These are phyloP conservation scores for Agaricus bisporus DNA, from an alignment of 768 basidiomycete genomes.

Conservation along the genomic window DNA sequence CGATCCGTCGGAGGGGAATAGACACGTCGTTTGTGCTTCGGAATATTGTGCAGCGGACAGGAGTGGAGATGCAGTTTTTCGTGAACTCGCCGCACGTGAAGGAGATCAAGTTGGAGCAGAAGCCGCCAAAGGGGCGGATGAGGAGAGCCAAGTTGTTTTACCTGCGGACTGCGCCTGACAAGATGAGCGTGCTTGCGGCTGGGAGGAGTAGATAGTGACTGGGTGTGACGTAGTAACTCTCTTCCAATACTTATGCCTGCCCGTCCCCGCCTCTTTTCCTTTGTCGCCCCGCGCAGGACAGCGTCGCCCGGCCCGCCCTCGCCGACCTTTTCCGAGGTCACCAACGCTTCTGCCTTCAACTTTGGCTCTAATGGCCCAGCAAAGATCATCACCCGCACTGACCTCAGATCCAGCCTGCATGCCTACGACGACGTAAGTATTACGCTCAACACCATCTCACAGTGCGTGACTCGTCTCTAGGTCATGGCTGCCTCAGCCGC, in stretches of 20 bases:
- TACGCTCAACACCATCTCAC: too few relatives aligned
- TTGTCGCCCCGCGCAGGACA: conserved; percentile 34
- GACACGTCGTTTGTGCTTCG: conserved; percentile 87
- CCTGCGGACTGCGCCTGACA: conserved; percentile 74
- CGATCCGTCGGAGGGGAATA: conserved; percentile 73
- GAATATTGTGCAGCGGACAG: conserved; percentile 86
- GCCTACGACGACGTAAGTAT: conserved; percentile 80
- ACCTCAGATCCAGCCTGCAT: conserved; percentile 73
- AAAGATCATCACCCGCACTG: conserved; percentile 76
- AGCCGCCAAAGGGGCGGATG: conserved; percentile 57
- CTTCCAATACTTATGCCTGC: conserved; percentile 29
- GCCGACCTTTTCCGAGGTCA: conserved; percentile 79
- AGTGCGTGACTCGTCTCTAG: conserved; percentile 35
- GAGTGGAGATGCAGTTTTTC: conserved; percentile 91
- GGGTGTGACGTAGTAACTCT: conserved; percentile 7
- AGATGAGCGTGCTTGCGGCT: conserved; percentile 72
- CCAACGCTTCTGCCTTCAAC: conserved; percentile 71
- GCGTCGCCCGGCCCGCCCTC: conserved; percentile 62
- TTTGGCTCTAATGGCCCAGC: conserved; percentile 70
- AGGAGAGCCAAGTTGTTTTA: conserved; percentile 79
- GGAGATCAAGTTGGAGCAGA: conserved; percentile 74
- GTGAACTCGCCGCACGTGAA: conserved; percentile 82
- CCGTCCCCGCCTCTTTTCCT: conserved; percentile 49
- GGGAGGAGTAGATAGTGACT: conserved; percentile 17
- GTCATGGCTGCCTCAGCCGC: conserved; percentile 69